These are phyloP conservation scores for Xylaria sp. DNA, from an alignment of 2,329 filamentous ascomycete genomes.

Conservation along the genomic window DNA sequence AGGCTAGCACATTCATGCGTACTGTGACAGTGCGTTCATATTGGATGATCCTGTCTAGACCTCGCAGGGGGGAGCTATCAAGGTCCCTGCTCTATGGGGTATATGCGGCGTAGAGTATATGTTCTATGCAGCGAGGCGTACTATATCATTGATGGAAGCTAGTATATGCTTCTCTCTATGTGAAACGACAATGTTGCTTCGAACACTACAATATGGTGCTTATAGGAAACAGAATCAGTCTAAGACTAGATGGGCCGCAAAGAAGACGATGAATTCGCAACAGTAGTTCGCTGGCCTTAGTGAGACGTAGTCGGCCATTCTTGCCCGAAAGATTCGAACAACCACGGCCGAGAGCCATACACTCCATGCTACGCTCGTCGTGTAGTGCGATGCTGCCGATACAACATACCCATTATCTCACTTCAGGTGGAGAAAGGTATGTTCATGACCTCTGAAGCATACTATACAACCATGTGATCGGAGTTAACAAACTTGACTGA, in stretches of 20 bases:
- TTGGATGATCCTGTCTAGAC: background rate
- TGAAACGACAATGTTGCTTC: background rate
- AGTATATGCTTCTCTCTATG: slow-evolving; percentile 1
- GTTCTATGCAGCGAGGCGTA: background rate
- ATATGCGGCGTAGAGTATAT: background rate
- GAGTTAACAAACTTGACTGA: background rate
- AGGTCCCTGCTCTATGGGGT: background rate
- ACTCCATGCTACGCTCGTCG: background rate
- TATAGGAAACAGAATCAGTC: background rate
- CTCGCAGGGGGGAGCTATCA: background rate
- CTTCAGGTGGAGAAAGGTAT: background rate
- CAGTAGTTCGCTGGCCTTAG: background rate
- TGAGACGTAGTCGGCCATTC: background rate
- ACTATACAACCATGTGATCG: background rate
- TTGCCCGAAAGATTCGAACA: background rate
- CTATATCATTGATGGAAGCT: background rate
- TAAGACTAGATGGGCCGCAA: background rate
- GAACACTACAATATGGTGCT: background rate
- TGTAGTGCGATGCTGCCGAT: background rate
- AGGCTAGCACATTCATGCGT: background rate
- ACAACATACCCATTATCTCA: background rate
- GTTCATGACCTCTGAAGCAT: background rate
- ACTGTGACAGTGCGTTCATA: background rate
- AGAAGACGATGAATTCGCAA: background rate
- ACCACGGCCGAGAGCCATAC: background rate